Base-by-base conservation (phyloP, 441 rosid genomes). In the Bocquillonia castaneifolia region DNA sequence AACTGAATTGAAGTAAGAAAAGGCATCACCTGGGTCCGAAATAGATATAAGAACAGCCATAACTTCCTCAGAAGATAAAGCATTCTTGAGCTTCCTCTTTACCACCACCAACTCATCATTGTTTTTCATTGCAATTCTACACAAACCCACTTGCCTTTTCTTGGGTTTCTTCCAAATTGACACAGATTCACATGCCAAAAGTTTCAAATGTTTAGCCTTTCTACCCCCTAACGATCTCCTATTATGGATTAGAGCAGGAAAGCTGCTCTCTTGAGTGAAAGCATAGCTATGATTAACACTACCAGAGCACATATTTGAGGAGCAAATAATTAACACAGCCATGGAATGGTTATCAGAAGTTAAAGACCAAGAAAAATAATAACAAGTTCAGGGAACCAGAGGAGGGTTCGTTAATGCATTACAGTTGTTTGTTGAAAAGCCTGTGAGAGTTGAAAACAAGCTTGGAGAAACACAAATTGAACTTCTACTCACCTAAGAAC, bases 1-100 rank as follows among this genome's bases (percentile, higher is more conserved):
- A 26, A 88, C 72, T 1, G 87, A 88, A 59, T 78, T 85, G 47
- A 93, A 91, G 80, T 88, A 91, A 3, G 72, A 63, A 72, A 88
- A 48, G 51, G 92, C 85, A 66, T 86, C 78, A 59, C 72, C 77
- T 1, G 89, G 82, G 75, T 88, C 89, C 3, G 84, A 68, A 76
- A 78, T 70, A 45, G 88, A 83, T 78, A 57, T 80, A 67, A 93
- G 72, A 73, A 72, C 83, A 70, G 67, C 76, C 26, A 72, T 39
- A 52, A 89, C 78, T 77, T 87, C 93, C 47, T 76, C 81, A 12
- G 90, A 78, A 10, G 87, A 79, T 48, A 82, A 63, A 25, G 67
- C 71, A 51, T 68, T 74, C 48, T 74, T 81, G 29, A 31, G 64
- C 63, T 72, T 79, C 77, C 68, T 81, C 44, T 74, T 63, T 68